Conservation (phyloP, 805 yeast species). For the Brettanomyces anomalus region DNA sequence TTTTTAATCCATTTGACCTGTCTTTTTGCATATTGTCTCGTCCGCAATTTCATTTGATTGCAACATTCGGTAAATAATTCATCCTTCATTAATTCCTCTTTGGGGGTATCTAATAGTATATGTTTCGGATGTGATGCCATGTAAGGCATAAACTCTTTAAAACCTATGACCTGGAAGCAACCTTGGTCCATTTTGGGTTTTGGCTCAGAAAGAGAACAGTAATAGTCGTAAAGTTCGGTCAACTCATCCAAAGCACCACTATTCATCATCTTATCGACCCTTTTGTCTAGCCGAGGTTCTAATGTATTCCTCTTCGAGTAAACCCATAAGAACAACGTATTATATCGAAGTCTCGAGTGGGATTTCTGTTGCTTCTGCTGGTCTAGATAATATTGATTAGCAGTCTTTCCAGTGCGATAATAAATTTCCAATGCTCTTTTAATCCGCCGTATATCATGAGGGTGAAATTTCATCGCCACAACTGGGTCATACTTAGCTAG, state of each 20-base stretch:
- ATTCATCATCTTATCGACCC: slow-evolving; percentile 80
- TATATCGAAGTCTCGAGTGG: slow-evolving; percentile 43
- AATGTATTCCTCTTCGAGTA: slow-evolving; percentile 55
- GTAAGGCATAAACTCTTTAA: slow-evolving; percentile 75
- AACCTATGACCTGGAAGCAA: slow-evolving; percentile 92
- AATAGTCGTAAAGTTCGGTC: slow-evolving; percentile 42
- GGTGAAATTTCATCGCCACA: slow-evolving; percentile 79
- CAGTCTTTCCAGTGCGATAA: slow-evolving; percentile 52
- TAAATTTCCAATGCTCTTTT: slow-evolving; percentile 75
- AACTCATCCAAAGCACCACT: slow-evolving; percentile 68
- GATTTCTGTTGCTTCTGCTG: slow-evolving; percentile 38
- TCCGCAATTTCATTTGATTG: slow-evolving; percentile 71
- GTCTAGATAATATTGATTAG: slow-evolving; percentile 60
- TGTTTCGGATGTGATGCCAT: slow-evolving; percentile 14
- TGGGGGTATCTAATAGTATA: background rate
- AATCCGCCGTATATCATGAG: slow-evolving; percentile 75
- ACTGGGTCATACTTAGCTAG: slow-evolving; percentile 55
- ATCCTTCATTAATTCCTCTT: slow-evolving; percentile 6
- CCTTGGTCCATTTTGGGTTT: slow-evolving; percentile 52
- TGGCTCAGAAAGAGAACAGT: slow-evolving; percentile 21
- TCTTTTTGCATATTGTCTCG: slow-evolving; percentile 77
- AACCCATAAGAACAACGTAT: slow-evolving; percentile 73
- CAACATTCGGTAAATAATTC: slow-evolving; percentile 36
- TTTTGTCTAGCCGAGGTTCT: slow-evolving; percentile 53
- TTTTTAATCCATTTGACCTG: slow-evolving; percentile 90